Conservation (phyloP, 495 filamentous ascomycete genomes). For the Xylaria telfairii region DNA sequence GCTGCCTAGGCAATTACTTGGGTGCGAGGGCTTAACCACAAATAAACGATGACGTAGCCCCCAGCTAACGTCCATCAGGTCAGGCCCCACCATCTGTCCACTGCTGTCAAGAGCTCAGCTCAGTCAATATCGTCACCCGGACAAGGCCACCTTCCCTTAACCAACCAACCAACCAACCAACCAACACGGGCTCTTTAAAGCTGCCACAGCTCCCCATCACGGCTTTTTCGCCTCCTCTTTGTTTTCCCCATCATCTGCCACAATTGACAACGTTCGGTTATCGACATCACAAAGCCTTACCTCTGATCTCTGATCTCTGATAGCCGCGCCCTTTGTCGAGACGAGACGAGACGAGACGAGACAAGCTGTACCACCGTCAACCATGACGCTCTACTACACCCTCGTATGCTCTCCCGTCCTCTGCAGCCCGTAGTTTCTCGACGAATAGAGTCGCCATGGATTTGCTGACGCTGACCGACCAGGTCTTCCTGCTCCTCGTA, state of each 20-base stretch:
- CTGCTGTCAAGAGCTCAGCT: conserved; percentile 24
- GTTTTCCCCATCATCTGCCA: background rate
- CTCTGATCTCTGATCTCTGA: background rate
- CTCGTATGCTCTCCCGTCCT: conserved; percentile 68
- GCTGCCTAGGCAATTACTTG: background rate
- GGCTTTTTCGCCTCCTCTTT: background rate
- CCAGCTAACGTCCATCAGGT: background rate
- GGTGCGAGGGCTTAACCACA: background rate
- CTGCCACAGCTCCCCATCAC: conserved; percentile 14
- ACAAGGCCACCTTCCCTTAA: conserved; percentile 24
- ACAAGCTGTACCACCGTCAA: conserved; percentile 44
- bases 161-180: too few relatives aligned
- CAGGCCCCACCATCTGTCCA: conserved; percentile 17
- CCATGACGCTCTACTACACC: conserved; percentile 98
- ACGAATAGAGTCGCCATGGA: too few relatives aligned
- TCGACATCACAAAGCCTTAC: background rate
- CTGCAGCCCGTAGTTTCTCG: too few relatives aligned
- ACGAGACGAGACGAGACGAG: conserved; percentile 12
- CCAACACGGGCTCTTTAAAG: conserved; percentile 20
- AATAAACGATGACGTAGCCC: conserved; percentile 20
- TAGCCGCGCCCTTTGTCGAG: conserved; percentile 30
- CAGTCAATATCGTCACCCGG: conserved; percentile 24
- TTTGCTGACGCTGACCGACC: conserved; percentile 39
- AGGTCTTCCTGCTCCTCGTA: conserved; percentile 94
- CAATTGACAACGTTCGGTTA: background rate